Conservation (phyloP, 441 rosid species). For the Adansonia madagascariensis region DNA sequence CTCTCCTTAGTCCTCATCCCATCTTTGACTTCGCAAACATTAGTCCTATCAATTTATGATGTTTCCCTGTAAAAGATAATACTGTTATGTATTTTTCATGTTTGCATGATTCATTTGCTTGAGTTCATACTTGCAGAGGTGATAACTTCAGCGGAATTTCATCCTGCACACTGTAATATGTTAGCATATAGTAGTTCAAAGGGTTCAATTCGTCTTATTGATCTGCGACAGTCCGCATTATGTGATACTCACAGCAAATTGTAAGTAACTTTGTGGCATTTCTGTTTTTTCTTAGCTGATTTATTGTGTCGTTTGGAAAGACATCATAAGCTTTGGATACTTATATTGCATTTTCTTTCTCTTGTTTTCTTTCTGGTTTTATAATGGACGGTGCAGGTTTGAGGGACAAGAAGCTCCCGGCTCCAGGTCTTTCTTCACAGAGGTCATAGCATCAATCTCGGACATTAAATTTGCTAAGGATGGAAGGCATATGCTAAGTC, state of each 20-base stretch:
- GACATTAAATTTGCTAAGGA: constrained; percentile 89
- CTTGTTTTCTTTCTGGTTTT: constrained; percentile 20
- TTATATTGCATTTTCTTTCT: constrained; percentile 19
- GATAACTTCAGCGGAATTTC: constrained; percentile 96
- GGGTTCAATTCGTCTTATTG: constrained; percentile 94
- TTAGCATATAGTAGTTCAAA: constrained; percentile 96
- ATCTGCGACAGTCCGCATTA: constrained; percentile 92
- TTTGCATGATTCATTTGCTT: constrained; percentile 26
- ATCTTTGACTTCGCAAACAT: neutral
- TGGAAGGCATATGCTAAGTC: constrained; percentile 93
- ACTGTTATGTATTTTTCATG: neutral
- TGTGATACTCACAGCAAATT: constrained; percentile 64
- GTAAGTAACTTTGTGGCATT: constrained; percentile 40
- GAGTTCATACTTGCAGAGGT: constrained; percentile 74
- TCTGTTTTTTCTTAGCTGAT: neutral
- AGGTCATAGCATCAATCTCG: constrained; percentile 96
- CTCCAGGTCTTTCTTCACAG: constrained; percentile 93
- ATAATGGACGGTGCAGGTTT: constrained; percentile 58
- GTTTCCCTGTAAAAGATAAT: constrained; percentile 12
- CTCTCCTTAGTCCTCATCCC: too few species aligned
- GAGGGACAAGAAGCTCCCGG: constrained; percentile 93
- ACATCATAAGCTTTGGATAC: neutral
- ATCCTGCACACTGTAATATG: constrained; percentile 84
- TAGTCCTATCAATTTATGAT: neutral
- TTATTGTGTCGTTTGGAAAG: neutral